A percentile compares a stretch with the other conserved stretches of the same genome.
Evolutionary conservation across 2,329 filamentous ascomycete genomes (phyloP).

Genomic region (Chalaropsis ovoidea): DNA sequence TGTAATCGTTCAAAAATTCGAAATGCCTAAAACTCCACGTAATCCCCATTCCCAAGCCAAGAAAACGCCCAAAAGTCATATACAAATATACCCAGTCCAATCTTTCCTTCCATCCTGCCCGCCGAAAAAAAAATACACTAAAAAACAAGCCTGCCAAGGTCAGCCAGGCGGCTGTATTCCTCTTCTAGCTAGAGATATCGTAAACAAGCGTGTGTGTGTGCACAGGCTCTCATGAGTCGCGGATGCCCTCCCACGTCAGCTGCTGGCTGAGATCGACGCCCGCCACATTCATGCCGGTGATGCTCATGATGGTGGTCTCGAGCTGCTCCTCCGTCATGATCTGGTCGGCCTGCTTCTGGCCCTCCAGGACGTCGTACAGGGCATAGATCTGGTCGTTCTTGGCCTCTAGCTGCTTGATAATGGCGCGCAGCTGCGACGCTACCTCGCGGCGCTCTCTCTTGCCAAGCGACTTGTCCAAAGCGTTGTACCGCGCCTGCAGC

Average conservation of each 20-base stretch:
- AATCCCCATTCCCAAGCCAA: constrained; percentile 10
- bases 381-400: constrained; percentile 74
- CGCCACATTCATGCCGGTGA: constrained; percentile 39
- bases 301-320: constrained; percentile 53
- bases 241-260: constrained; percentile 37
- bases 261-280: constrained; percentile 35
- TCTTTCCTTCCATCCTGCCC: background rate
- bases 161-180: too few species aligned
- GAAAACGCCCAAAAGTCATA: constrained; percentile 13
- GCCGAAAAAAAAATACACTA: constrained; percentile 18
- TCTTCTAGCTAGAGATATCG: background rate
- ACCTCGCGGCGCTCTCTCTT: constrained; percentile 54
- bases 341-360: constrained; percentile 57
- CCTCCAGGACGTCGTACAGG: constrained; percentile 74
- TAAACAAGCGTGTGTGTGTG: constrained; percentile 5
- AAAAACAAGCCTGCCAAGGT: background rate
- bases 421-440: constrained; percentile 48
- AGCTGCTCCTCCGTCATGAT: constrained; percentile 53
- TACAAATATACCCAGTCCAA: constrained; percentile 7
- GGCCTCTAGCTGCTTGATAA: constrained; percentile 55
- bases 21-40: constrained; percentile 19
- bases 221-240: constrained; percentile 27
- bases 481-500: constrained; percentile 53
- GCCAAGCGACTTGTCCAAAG: constrained; percentile 55
- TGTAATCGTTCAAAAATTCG: constrained; percentile 12